phyloP scores from a whole-genome alignment of 148 eudicot genomes.

The Cornus florida region DNA sequence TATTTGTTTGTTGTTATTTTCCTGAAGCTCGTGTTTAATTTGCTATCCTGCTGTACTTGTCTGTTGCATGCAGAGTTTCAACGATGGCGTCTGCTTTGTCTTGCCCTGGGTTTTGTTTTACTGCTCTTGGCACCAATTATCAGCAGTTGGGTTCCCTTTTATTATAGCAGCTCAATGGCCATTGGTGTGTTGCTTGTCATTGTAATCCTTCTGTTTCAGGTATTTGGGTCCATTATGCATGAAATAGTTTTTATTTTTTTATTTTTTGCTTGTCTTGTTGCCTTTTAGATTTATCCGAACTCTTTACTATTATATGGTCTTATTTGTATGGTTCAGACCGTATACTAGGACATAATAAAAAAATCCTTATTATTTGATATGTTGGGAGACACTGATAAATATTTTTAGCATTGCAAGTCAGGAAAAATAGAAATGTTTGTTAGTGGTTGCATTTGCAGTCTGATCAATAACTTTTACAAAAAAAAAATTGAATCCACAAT shows the following conservation, averaged over 20 bases:
- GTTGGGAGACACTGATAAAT: not conserved
- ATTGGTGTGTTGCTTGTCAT: constrained; percentile 83
- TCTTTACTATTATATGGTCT: not conserved
- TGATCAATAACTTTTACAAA: too few relatives aligned
- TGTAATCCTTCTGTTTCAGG: constrained; percentile 91
- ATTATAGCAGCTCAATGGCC: constrained; percentile 92
- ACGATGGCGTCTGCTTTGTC: constrained; percentile 75
- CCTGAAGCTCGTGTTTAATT: not conserved
- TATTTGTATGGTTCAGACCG: not conserved
- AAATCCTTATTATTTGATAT: not conserved
- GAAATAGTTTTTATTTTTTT: not conserved
- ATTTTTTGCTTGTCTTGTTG: not conserved
- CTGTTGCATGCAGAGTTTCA: constrained; percentile 62
- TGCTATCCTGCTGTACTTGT: constrained; percentile 1
- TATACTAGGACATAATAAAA: not conserved
- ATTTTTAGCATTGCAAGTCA: not conserved
- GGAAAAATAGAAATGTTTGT: not conserved
- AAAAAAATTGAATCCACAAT: not conserved
- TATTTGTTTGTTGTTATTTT: not conserved
- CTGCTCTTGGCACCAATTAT: constrained; percentile 81
- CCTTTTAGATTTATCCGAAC: not conserved
- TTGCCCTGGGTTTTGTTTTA: constrained; percentile 59
- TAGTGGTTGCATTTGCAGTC: not conserved
- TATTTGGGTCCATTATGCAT: constrained; percentile 19
- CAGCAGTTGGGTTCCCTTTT: constrained; percentile 93